phyloP scores from a whole-genome alignment of 768 basidiomycete genomes.

The Termitomyces sp. region DNA sequence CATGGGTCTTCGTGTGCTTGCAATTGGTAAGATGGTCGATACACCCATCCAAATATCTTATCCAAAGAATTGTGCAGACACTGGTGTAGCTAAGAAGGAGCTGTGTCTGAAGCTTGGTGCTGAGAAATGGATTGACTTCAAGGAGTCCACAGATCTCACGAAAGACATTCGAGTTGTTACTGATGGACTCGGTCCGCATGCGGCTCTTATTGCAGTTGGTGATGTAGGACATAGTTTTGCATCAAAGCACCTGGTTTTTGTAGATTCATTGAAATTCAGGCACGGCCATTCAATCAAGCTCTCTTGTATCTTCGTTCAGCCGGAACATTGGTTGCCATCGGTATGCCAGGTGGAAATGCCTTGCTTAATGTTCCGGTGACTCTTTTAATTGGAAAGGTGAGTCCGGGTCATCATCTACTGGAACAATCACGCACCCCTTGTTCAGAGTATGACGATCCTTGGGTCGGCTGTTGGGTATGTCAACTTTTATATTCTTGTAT shows the following conservation, averaged over 20 bases:
- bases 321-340: slow-evolving; percentile 72
- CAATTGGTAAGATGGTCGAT: slow-evolving; percentile 30
- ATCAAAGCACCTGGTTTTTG: background rate
- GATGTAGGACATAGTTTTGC: slow-evolving; percentile 25
- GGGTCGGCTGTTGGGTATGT: slow-evolving; percentile 37
- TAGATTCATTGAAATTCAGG: slow-evolving; percentile 15
- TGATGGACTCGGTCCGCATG: slow-evolving; percentile 68
- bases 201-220: slow-evolving; percentile 58
- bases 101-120: slow-evolving; percentile 50
- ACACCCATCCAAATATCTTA: background rate
- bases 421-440: background rate
- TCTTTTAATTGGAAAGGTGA: slow-evolving; percentile 31
- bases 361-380: slow-evolving; percentile 50
- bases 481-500: background rate
- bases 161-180: slow-evolving; percentile 56
- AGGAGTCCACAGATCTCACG: slow-evolving; percentile 53
- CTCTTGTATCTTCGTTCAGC: slow-evolving; percentile 64
- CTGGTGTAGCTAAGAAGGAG: slow-evolving; percentile 64
- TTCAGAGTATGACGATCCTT: slow-evolving; percentile 37
- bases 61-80: slow-evolving; percentile 44
- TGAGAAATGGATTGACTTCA: slow-evolving; percentile 80
- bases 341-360: slow-evolving; percentile 48
- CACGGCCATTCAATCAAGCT: slow-evolving; percentile 46
- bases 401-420: background rate
- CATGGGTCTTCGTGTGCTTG: slow-evolving; percentile 68